Base-by-base conservation (phyloP, 495 filamentous ascomycete genomes). In the Tirmania nivea region DNA sequence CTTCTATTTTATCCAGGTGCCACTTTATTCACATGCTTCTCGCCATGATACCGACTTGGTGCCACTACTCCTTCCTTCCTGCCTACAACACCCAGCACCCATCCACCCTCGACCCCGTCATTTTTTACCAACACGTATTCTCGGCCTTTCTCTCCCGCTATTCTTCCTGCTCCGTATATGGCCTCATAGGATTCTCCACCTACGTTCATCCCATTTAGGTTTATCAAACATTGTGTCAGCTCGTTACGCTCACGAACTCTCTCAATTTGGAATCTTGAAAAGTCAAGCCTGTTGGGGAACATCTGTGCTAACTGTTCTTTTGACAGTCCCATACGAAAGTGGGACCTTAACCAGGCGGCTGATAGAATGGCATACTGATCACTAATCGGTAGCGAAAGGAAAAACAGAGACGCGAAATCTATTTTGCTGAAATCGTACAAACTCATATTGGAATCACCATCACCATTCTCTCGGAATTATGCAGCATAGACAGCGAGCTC, bases 391-490 rank as follows among this genome's bases (percentile, higher is more conserved):
- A 97, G 68, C 62, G 84, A 92, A 62, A 79, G 72, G 66, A 97
- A 97, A 67, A 97, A 96, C 14, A 83, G 75, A 52, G 85, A 80
- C 58, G 94, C 83, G 59, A 95, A 97, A 67, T 97, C 92, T 54
- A 97, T 97, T 66, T 96, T 96, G 54, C 83, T 88, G 58, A 95
- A 96, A 65, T 97, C 90, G 63, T 95, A 94, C n/a, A 95, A 70
- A 61, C 92, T 93, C 67, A 97, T 84, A 68, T 95, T 88, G 66
- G 39, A 45, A 45, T 45, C 39, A 45, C 17, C 39, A 45, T 95
- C 90, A 36, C 89, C 90, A 54, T 77, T 79, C 58, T 45, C 39
- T 8, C 93, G 77, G 57, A 95, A 96, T 59, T 94, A 86, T 53
- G 79, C 70, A 2, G 90, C 86, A 64, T 96, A 97, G 52, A 89